Evolutionary conservation across 768 basidiomycete species (phyloP).

Genomic region (Xerocomus potaroensis): DNA sequence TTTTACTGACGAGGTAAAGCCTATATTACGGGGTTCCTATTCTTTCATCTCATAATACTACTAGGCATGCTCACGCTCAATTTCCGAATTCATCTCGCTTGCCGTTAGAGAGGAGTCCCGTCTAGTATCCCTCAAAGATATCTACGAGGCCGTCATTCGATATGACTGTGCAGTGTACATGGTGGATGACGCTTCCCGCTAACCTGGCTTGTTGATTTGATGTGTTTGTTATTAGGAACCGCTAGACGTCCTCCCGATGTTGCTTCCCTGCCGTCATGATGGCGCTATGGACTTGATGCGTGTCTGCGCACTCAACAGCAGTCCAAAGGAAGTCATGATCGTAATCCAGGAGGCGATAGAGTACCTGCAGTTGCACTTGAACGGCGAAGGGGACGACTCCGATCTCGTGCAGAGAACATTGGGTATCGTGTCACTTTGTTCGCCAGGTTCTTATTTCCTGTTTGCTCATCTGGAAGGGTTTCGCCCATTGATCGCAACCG

Average conservation of each 20-base stretch:
- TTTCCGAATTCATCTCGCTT: slow-evolving; percentile 19
- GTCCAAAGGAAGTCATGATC: slow-evolving; percentile 41
- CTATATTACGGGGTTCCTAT: neutral
- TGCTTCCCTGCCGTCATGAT: slow-evolving; percentile 31
- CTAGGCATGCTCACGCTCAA: slow-evolving; percentile 16
- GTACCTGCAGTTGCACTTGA: slow-evolving; percentile 16
- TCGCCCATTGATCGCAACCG: neutral
- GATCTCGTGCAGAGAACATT: slow-evolving; percentile 12
- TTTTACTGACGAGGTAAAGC: slow-evolving; percentile 23
- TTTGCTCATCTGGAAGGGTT: neutral
- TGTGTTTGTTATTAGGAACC: slow-evolving; percentile 33
- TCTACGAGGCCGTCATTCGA: slow-evolving; percentile 14
- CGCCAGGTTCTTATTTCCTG: slow-evolving; percentile 16
- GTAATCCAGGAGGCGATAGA: slow-evolving; percentile 39
- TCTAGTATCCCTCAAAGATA: slow-evolving; percentile 12
- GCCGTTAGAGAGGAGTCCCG: slow-evolving; percentile 7
- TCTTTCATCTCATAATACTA: neutral
- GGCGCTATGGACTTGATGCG: slow-evolving; percentile 32
- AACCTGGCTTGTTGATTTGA: neutral
- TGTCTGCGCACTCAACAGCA: slow-evolving; percentile 29
- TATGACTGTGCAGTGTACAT: slow-evolving; percentile 16
- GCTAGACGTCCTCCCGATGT: slow-evolving; percentile 33
- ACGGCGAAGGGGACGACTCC: slow-evolving; percentile 5
- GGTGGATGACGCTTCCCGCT: slow-evolving; percentile 4
- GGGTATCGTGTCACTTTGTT: slow-evolving; percentile 17